Conservation (phyloP, 2,329 filamentous ascomycete genomes). For the Aaosphaeria arxii region DNA sequence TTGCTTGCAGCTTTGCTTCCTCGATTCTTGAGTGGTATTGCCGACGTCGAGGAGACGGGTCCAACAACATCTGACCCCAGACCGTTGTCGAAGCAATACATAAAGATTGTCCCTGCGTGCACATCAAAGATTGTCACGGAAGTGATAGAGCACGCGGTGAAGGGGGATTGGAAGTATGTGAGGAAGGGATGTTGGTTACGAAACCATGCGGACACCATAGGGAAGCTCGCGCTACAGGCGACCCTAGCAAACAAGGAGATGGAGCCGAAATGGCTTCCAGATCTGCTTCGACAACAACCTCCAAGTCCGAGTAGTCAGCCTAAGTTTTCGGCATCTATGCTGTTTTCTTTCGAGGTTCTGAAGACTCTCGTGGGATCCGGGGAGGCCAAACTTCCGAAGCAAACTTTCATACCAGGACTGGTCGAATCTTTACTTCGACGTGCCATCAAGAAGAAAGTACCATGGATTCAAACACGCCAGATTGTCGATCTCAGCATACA, state of each 20-base stretch:
- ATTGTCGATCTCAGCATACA: conserved; percentile 14
- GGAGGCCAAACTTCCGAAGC: conserved; percentile 1
- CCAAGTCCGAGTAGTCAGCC: not conserved
- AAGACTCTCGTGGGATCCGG: conserved; percentile 5
- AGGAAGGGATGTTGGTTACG: conserved; percentile 7
- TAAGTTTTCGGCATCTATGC: conserved; percentile 25
- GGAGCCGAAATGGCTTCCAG: conserved; percentile 2
- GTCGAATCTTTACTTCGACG: conserved; percentile 19
- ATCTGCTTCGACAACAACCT: conserved; percentile 11
- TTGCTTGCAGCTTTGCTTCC: conserved; percentile 23
- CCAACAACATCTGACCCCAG: conserved; percentile 14
- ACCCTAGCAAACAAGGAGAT: conserved; percentile 2
- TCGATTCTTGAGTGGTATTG: not conserved
- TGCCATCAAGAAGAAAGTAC: conserved; percentile 13
- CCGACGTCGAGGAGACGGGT: conserved; percentile 8
- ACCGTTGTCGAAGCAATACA: conserved; percentile 16
- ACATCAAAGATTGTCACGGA: conserved; percentile 12
- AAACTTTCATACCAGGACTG: conserved; percentile 12
- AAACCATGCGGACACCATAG: conserved; percentile 15
- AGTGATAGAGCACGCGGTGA: conserved; percentile 2
- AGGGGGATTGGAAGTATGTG: conserved; percentile 5
- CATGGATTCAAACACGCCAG: conserved; percentile 11
- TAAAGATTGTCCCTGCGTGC: conserved; percentile 19
- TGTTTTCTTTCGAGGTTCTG: conserved; percentile 19
- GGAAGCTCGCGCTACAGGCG: conserved; percentile 8